A percentile compares a stretch with the other conserved stretches of the same genome.
These are phyloP conservation scores for Colletotrichum eleusines DNA, from an alignment of 2,329 filamentous ascomycete species.

Conservation along the genomic window DNA sequence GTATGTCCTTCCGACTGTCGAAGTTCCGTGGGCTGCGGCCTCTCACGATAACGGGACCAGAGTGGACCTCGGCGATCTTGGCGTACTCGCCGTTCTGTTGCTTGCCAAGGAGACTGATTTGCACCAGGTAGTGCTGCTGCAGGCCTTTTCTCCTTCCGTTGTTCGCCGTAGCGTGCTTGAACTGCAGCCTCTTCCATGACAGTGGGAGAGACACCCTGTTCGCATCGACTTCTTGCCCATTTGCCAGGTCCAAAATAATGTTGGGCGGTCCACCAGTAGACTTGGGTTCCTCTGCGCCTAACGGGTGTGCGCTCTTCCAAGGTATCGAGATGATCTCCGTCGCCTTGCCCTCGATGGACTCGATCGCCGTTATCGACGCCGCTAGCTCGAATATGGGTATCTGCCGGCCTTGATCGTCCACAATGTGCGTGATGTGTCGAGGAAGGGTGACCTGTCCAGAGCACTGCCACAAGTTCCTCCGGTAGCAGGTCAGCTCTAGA, in stretches of 20 bases:
- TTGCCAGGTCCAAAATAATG: constrained; percentile 66
- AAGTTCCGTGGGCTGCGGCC: constrained; percentile 95
- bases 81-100: constrained; percentile 75
- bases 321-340: constrained; percentile 97
- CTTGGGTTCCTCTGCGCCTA: constrained; percentile 62
- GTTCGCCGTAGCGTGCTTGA: constrained; percentile 96
- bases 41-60: constrained; percentile 93
- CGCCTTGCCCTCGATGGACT: constrained; percentile 91
- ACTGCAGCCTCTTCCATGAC: constrained; percentile 94
- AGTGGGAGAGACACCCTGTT: constrained; percentile 85
- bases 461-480: constrained; percentile 94
- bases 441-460: constrained; percentile 88
- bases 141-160: constrained; percentile 94
- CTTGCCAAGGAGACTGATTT: constrained; percentile 85
- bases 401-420: constrained; percentile 81
- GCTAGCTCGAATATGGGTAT: constrained; percentile 83
- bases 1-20: constrained; percentile 88
- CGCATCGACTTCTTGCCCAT: constrained; percentile 79
- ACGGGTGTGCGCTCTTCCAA: constrained; percentile 83
- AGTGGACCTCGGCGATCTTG: constrained; percentile 86
- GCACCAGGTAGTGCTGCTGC: constrained; percentile 94
- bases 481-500: constrained; percentile 92
- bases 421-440: constrained; percentile 75
- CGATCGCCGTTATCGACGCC: constrained; percentile 84
- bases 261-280: constrained; percentile 64